Percentiles rank a stretch among this genome's conserved stretches.
Conservation (phyloP, 2,329 filamentous ascomycete genomes). For the Pestalotiopsis sp. region DNA sequence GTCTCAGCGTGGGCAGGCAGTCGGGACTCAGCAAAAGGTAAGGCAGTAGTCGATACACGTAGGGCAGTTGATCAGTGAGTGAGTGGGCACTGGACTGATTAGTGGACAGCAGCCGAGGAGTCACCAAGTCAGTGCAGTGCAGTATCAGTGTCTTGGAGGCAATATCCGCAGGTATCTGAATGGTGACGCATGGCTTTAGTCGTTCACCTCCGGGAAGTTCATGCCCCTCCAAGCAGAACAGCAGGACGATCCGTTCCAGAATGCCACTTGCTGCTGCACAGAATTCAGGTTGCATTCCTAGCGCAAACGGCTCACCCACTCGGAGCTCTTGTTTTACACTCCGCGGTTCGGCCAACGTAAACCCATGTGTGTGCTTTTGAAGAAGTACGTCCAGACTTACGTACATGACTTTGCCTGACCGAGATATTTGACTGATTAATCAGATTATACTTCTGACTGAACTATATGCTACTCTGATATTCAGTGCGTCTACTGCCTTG, state of each 20-base stretch:
- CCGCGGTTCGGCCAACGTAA: not conserved
- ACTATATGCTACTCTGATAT: too few relatives aligned
- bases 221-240: not conserved
- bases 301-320: slow-evolving; percentile 3
- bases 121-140: not conserved
- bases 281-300: slow-evolving; percentile 1
- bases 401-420: not conserved
- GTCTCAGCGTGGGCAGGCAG: too few relatives aligned
- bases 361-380: not conserved
- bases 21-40: too few relatives aligned
- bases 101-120: not conserved
- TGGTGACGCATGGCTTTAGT: not conserved
- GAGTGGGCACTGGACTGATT: not conserved
- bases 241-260: not conserved
- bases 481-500: too few relatives aligned
- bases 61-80: not conserved
- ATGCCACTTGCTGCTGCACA: not conserved
- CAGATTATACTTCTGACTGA: too few relatives aligned
- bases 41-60: not conserved
- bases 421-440: too few relatives aligned
- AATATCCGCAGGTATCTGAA: not conserved
- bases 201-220: not conserved
- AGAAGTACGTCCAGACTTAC: not conserved
- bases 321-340: not conserved
- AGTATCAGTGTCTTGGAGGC: not conserved